A percentile compares a stretch with the other conserved stretches of the same genome.
Evolutionary conservation across 1,284 basidiomycete genomes (phyloP).

Genomic region (Hymenochaete sp.): DNA sequence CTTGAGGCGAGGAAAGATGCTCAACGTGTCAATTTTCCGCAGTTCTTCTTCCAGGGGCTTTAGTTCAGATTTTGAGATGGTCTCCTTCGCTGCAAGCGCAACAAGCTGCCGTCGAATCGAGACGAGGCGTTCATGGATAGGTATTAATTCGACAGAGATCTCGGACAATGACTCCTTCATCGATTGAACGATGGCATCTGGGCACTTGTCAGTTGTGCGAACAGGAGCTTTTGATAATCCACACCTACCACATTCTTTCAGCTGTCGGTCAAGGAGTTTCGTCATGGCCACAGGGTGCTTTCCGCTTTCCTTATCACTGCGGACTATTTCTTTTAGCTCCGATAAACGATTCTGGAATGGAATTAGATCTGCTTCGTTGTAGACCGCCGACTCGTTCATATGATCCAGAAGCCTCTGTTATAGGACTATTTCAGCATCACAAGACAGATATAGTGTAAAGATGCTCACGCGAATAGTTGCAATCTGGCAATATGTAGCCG

Average conservation of each 20-base stretch:
- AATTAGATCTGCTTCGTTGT: conserved; percentile 81
- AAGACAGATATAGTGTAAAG: conserved; percentile 11
- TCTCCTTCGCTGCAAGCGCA: conserved; percentile 80
- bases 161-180: conserved; percentile 80
- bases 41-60: conserved; percentile 90
- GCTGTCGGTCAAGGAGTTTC: conserved; percentile 83
- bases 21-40: conserved; percentile 89
- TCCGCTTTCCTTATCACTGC: conserved; percentile 70
- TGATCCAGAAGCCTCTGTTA: conserved; percentile 84
- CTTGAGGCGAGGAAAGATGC: conserved; percentile 30
- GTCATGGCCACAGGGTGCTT: conserved; percentile 85
- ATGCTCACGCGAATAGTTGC: conserved; percentile 81
- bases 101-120: conserved; percentile 84
- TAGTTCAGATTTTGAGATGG: conserved; percentile 78
- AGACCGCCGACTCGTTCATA: conserved; percentile 90
- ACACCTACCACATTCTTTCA: conserved; percentile 83
- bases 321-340: conserved; percentile 77
- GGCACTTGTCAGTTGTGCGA: conserved; percentile 11
- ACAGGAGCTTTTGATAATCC: conserved; percentile 5
- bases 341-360: conserved; percentile 77
- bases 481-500: conserved; percentile 89
- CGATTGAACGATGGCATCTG: conserved; percentile 70
- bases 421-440: neutral
- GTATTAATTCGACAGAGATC: conserved; percentile 79
- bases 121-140: conserved; percentile 85